These are phyloP conservation scores for Salix purpurea DNA, from an alignment of 345 rosid genomes.

Conservation along the genomic window DNA sequence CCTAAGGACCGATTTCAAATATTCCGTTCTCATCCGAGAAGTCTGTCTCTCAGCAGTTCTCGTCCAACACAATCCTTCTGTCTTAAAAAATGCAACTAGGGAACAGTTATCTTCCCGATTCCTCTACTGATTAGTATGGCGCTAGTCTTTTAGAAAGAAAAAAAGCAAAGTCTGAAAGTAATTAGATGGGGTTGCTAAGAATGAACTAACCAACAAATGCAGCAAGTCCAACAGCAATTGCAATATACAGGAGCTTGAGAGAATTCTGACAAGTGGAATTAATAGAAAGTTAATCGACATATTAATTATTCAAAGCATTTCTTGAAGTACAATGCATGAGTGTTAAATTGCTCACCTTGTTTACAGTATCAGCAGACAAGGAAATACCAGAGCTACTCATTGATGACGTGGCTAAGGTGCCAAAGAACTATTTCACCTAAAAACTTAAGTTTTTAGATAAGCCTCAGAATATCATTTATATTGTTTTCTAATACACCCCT, in stretches of 20 bases:
- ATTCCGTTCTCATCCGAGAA: constrained; percentile 52
- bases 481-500: too few species aligned
- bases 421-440: not conserved
- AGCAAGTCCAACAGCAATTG: constrained; percentile 51
- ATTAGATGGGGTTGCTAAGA: not conserved
- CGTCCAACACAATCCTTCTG: constrained; percentile 76
- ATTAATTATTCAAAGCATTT: not conserved
- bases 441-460: too few species aligned
- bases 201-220: constrained; percentile 56
- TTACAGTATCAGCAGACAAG: constrained; percentile 34
- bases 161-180: not conserved
- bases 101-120: not conserved
- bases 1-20: constrained; percentile 62
- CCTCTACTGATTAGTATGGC: too few species aligned
- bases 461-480: too few species aligned
- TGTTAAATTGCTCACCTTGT: constrained; percentile 34
- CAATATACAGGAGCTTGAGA: constrained; percentile 54
- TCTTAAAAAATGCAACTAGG: not conserved
- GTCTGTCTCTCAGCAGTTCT: constrained; percentile 70
- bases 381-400: constrained; percentile 35
- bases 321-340: not conserved
- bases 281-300: not conserved
- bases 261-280: constrained; percentile 39
- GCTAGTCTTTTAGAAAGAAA: not conserved
- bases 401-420: constrained; percentile 58